Percentiles rank a stretch among this genome's conserved stretches.
phyloP scores from a whole-genome alignment of 495 filamentous ascomycete species.

The Penicillium nucicola region DNA sequence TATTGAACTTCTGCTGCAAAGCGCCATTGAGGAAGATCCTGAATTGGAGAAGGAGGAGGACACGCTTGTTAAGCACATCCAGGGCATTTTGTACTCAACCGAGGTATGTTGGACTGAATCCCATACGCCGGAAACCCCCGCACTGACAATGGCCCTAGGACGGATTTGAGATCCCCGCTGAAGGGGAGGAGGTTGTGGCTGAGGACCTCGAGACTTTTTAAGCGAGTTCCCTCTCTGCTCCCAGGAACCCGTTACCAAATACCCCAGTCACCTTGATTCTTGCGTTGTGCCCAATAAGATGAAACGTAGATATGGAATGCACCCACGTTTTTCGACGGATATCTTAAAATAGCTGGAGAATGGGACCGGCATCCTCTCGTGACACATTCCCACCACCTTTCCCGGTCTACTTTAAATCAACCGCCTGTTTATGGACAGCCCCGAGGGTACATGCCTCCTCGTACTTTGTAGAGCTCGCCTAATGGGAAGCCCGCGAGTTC shows the following conservation, averaged over 20 bases:
- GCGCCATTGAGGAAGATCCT: conserved; percentile 84
- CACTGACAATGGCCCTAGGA: conserved; percentile 33
- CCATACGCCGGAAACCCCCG: background rate
- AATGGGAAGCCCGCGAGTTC: no score
- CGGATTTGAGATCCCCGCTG: conserved; percentile 51
- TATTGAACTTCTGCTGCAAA: conserved; percentile 91
- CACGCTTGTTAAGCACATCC: conserved; percentile 87
- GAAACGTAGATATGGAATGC: conserved; percentile 21
- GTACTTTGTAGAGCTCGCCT: no score
- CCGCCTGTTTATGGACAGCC: no score
- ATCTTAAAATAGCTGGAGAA: conserved; percentile 3
- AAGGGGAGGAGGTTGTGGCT: conserved; percentile 28
- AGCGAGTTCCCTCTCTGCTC: conserved; percentile 8
- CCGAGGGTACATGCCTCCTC: no score
- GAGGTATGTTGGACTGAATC: conserved; percentile 54
- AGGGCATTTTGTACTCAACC: conserved; percentile 94
- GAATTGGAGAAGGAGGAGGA: conserved; percentile 91
- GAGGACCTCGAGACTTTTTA: conserved; percentile 54
- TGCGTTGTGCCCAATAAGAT: conserved; percentile 5
- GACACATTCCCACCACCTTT: no score
- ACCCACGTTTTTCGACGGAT: conserved; percentile 4
- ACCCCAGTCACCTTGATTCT: conserved; percentile 15
- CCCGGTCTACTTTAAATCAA: no score
- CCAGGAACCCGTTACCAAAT: conserved; percentile 20
- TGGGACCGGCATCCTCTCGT: background rate